Conservation (phyloP, 805 yeast species). For the Jamesozyma spencerorum region DNA sequence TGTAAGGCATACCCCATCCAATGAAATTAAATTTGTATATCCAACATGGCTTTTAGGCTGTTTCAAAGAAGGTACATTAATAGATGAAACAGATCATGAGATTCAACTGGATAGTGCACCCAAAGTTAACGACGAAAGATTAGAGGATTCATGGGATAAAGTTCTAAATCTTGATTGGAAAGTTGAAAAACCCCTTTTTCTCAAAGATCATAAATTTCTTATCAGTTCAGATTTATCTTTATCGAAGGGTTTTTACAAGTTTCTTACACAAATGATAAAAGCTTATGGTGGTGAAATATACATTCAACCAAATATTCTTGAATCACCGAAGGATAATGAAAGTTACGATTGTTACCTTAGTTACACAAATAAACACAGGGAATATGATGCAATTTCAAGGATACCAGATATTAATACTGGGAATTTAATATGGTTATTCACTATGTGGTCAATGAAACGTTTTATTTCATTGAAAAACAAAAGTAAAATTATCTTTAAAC, state of each 20-base stretch:
- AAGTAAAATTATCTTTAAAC: slow-evolving; percentile 56
- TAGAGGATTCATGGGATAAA: slow-evolving; percentile 10
- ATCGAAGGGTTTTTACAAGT: slow-evolving; percentile 33
- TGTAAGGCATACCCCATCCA: slow-evolving; percentile 28
- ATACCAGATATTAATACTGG: slow-evolving; percentile 39
- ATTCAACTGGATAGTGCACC: slow-evolving; percentile 18
- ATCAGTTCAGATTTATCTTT: slow-evolving; percentile 48
- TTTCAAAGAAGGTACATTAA: slow-evolving; percentile 39
- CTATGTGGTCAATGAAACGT: slow-evolving; percentile 45
- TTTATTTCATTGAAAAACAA: slow-evolving; percentile 46
- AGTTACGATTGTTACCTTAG: slow-evolving; percentile 48
- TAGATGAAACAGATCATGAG: slow-evolving; percentile 47
- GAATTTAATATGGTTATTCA: slow-evolving; percentile 66
- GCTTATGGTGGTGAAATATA: slow-evolving; percentile 47
- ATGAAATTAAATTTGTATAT: slow-evolving; percentile 49
- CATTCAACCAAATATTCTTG: slow-evolving; percentile 13
- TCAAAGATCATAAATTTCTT: slow-evolving; percentile 40
- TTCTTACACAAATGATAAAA: slow-evolving; percentile 38
- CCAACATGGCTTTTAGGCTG: slow-evolving; percentile 80
- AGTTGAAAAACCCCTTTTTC: slow-evolving; percentile 18
- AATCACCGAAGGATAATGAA: slow-evolving; percentile 16
- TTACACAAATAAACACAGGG: slow-evolving; percentile 48
- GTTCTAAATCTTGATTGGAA: slow-evolving; percentile 7
- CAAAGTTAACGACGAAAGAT: slow-evolving; percentile 6
- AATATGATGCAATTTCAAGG: slow-evolving; percentile 33